Conservation (phyloP, 2,329 filamentous ascomycete genomes). For the Pseudogymnoascus sp. region DNA sequence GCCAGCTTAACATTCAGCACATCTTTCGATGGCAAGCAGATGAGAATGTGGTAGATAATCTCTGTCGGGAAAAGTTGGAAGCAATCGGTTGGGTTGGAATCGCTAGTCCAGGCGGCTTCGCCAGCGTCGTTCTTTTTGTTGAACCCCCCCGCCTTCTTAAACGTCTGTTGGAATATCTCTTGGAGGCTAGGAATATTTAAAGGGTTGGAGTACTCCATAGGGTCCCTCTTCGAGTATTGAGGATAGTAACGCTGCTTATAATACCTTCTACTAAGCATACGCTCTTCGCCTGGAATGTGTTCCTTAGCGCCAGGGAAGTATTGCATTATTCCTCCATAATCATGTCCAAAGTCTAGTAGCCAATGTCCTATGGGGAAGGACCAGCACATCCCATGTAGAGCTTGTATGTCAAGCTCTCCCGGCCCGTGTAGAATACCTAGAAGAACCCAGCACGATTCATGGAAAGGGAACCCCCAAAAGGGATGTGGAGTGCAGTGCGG, state of each 20-base stretch:
- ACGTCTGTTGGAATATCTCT: not conserved
- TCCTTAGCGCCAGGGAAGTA: not conserved
- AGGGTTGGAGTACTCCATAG: not conserved
- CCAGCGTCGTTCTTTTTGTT: not conserved
- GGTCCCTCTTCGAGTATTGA: not conserved
- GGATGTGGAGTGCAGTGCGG: not conserved
- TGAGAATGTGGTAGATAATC: not conserved
- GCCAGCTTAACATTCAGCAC: not conserved
- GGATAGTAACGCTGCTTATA: not conserved
- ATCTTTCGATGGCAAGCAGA: not conserved
- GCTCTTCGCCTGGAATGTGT: not conserved
- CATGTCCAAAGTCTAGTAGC: not conserved
- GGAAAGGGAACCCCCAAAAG: not conserved
- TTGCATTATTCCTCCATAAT: not conserved
- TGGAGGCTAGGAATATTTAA: not conserved
- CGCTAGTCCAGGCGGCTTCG: not conserved
- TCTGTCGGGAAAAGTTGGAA: not conserved
- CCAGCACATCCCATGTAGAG: not conserved
- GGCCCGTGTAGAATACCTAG: not conserved
- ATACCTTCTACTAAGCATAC: not conserved
- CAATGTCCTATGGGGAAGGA: not conserved
- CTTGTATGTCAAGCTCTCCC: not conserved
- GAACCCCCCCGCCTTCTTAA: not conserved
- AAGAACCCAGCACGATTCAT: not conserved
- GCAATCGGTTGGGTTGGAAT: not conserved